These are phyloP conservation scores for Hypoxylon trugodes DNA, from an alignment of 495 filamentous ascomycete species.

Conservation along the genomic window DNA sequence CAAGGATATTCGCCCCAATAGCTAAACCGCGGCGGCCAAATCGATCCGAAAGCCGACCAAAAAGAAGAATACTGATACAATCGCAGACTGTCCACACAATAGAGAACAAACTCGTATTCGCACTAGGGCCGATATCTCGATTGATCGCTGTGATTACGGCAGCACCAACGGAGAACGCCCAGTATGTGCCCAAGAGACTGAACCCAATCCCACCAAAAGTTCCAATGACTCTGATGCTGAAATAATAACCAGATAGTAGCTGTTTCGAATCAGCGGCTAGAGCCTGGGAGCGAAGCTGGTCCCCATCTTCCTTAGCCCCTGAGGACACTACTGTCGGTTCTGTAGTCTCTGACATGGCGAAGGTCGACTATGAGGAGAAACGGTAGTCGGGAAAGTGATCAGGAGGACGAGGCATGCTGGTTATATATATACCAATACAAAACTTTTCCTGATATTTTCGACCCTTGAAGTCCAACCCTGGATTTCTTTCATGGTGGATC, in stretches of 20 bases:
- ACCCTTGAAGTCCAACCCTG: no score
- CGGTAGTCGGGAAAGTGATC: not conserved
- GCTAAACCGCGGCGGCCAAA: slow-evolving; percentile 59
- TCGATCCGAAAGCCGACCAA: slow-evolving; percentile 60
- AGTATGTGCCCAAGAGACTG: slow-evolving; percentile 21
- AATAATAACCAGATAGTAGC: slow-evolving; percentile 16
- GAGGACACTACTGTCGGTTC: slow-evolving; percentile 1
- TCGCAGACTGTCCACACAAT: slow-evolving; percentile 26
- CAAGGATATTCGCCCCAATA: slow-evolving; percentile 46
- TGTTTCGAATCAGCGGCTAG: slow-evolving; percentile 24
- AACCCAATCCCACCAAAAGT: slow-evolving; percentile 22
- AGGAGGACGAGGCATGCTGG: slow-evolving; percentile 1
- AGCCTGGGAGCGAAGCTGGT: slow-evolving; percentile 16
- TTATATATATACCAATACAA: not conserved
- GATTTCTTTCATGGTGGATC: no score
- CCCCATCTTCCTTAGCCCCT: slow-evolving; percentile 10
- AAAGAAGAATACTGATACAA: slow-evolving; percentile 38
- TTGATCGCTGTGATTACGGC: slow-evolving; percentile 22
- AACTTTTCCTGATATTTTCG: not conserved
- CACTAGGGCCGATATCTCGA: slow-evolving; percentile 21
- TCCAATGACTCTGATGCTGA: slow-evolving; percentile 12
- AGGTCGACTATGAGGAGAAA: not conserved
- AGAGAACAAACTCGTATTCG: slow-evolving; percentile 16
- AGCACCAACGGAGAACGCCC: slow-evolving; percentile 24
- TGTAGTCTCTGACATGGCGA: slow-evolving; percentile 5